A percentile compares a stretch with the other conserved stretches of the same genome.
These are phyloP conservation scores for Suhomyces panamericanus DNA, from an alignment of 1,139 yeast genomes.

Conservation along the genomic window DNA sequence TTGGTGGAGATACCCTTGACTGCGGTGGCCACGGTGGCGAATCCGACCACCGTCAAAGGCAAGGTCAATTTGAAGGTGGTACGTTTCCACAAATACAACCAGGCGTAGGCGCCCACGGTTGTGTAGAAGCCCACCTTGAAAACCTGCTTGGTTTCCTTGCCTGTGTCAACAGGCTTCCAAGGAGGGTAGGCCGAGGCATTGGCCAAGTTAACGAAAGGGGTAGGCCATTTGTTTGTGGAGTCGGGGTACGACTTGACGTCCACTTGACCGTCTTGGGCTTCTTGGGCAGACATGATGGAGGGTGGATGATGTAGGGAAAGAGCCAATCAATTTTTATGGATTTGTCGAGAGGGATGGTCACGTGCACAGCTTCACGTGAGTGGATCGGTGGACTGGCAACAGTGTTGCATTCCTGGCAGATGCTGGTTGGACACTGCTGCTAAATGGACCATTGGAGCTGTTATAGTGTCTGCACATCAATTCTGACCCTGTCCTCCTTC, in stretches of 20 bases:
- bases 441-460: no score
- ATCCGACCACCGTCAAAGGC: conserved; percentile 43
- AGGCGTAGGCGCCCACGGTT: conserved; percentile 50
- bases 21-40: conserved; percentile 46
- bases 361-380: no score
- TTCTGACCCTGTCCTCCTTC: no score
- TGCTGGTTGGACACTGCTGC: no score
- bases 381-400: no score
- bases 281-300: conserved; percentile 20
- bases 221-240: conserved; percentile 44
- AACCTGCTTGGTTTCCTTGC: conserved; percentile 40
- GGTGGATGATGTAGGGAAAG: conserved; percentile 1
- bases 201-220: conserved; percentile 43
- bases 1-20: conserved; percentile 43
- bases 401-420: no score
- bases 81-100: conserved; percentile 51
- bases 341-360: conserved; percentile 12
- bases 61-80: conserved; percentile 45
- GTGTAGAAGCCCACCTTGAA: conserved; percentile 46
- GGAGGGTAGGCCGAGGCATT: conserved; percentile 46
- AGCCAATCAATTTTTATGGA: conserved; percentile 23
- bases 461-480: no score
- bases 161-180: conserved; percentile 48
- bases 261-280: conserved; percentile 13
- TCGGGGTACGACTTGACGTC: conserved; percentile 29